These are phyloP conservation scores for Naumovozyma castellii DNA, from an alignment of 805 yeast species.

Conservation along the genomic window DNA sequence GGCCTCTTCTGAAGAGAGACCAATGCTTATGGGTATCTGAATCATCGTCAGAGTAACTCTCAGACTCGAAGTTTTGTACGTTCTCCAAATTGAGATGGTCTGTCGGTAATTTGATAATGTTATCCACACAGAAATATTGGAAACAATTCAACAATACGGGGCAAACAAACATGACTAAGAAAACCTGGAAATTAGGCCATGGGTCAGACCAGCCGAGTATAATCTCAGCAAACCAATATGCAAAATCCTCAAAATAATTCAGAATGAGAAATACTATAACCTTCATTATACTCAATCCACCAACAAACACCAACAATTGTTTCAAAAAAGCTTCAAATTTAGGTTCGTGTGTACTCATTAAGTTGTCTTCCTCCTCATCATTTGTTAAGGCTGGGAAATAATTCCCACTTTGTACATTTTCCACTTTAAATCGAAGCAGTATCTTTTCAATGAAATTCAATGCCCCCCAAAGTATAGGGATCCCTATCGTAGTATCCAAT, in stretches of 20 bases:
- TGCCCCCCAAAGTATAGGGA: slow-evolving; percentile 60
- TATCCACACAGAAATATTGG: slow-evolving; percentile 65
- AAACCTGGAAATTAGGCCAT: slow-evolving; percentile 74
- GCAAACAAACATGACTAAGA: slow-evolving; percentile 75
- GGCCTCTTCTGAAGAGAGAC: no score
- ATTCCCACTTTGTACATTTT: slow-evolving; percentile 41
- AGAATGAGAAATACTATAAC: slow-evolving; percentile 46
- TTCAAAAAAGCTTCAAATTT: slow-evolving; percentile 54
- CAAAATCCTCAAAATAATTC: slow-evolving; percentile 54
- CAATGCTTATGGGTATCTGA: not conserved
- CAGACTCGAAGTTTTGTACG: slow-evolving; percentile 4
- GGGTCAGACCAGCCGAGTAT: slow-evolving; percentile 75
- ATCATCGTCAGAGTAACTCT: not conserved
- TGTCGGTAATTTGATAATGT: slow-evolving; percentile 52
- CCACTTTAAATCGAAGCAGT: slow-evolving; percentile 24
- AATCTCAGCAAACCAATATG: slow-evolving; percentile 67
- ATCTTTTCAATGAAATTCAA: slow-evolving; percentile 44
- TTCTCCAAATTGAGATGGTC: slow-evolving; percentile 15
- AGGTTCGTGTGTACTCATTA: slow-evolving; percentile 57
- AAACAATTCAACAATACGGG: slow-evolving; percentile 66
- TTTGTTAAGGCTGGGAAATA: slow-evolving; percentile 17
- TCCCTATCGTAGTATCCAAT: slow-evolving; percentile 90
- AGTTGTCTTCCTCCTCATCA: slow-evolving; percentile 2
- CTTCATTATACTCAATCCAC: slow-evolving; percentile 58
- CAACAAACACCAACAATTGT: slow-evolving; percentile 60